Evolutionary conservation across 805 yeast species (phyloP), one percentile per base, ranked within the genome.

Genomic region (Lachancea meyersii): DNA sequence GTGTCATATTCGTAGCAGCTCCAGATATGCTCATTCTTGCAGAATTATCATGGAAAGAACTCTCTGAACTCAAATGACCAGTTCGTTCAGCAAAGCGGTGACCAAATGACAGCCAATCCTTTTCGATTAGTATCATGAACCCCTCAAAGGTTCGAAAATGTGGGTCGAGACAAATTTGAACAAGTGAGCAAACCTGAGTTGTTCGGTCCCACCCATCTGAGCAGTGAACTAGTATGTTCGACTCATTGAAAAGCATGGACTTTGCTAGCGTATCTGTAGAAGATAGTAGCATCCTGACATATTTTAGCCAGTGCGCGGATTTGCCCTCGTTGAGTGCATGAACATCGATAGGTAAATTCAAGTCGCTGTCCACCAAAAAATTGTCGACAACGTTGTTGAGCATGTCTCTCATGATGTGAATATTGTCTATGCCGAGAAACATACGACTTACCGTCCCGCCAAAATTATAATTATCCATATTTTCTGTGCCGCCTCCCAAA

Each of bases 201-300:
- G 98, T 93, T 45, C 98, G 70, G 59, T 93, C 98, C 98, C 98
- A 93, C 1, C 98, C 98, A 67, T 93, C 98, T 1, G 97, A 87
- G 60, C 98, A 93, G 66, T 93, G 98, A 5, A 93, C 75, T 8
- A 93, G 59, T 3, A 91, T 73, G 60, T 91, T 94, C 16, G 93
- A 83, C 48, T 80, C 78, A 61, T 87, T 86, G 52, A 82, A 76
- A 41, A 86, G 85, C 18, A 93, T 73, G n/a, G 91, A 83, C 55
- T 86, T 82, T 20, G 83, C 78, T 36, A 93, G 75, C 27, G 84
- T 72, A 43, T 85, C 89, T 0, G 88, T 82, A 0, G 94, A 81
- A 37, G 79, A 79, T 38, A 93, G 61, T 27, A 91, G 70, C 17
- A 82, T 71, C 9, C 79, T 70, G 2, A 86, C 66, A 47, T 86